Base-by-base conservation (phyloP, 2,329 filamentous ascomycete species). In the Ophiobolus disseminans region DNA sequence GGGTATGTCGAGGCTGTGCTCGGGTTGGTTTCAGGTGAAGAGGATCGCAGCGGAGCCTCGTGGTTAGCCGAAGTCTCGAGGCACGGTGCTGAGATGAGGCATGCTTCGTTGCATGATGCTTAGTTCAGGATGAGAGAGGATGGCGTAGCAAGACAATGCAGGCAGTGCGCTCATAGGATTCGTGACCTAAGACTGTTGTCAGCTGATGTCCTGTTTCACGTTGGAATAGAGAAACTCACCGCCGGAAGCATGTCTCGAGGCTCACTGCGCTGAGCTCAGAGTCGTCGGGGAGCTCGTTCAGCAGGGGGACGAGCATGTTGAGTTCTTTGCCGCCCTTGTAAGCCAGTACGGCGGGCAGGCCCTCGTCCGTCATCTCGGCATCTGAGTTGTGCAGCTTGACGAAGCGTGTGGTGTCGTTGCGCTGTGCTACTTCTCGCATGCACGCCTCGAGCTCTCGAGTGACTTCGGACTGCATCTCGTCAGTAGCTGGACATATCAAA, bases 321-420 rank as follows among this genome's bases (percentile, higher is more conserved):
- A 97, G 91, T 57, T 97, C 86, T 57, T 97, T 92, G 43, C 91
- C 92, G 64, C 87, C 90, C 49, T 86, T 86, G 78, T 99, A 99
- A 9, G 90, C 93, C 39, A 97, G 80, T 28, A 97, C 80, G 3
- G 94, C 91, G 0, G 94, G 94, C 2, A 96, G 89, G 36, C 88
- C 87, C 23, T 91, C 89, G 49, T 89, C 85, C 70, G 97, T 91
- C 80, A 97, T 96, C 72, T 97, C 92, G 28, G 96, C 95, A 49
- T 96, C 92, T 54, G 89, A 86, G 70, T 91, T 90, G 74, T 96
- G 87, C 38, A 97, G 83, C 76, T 93, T 95, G 76, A 97, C 83
- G 69, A 99, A 97, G 67, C 90, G 90, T 25, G 89, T 83, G 8
- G 85, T 82, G 17, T 84, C 80, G 68, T 96, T 80, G 51, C 83